A percentile compares a stretch with the other conserved stretches of the same genome.
Evolutionary conservation across 75 land plant genomes (phyloP).

Genomic region (Pinus tabuliformis): DNA sequence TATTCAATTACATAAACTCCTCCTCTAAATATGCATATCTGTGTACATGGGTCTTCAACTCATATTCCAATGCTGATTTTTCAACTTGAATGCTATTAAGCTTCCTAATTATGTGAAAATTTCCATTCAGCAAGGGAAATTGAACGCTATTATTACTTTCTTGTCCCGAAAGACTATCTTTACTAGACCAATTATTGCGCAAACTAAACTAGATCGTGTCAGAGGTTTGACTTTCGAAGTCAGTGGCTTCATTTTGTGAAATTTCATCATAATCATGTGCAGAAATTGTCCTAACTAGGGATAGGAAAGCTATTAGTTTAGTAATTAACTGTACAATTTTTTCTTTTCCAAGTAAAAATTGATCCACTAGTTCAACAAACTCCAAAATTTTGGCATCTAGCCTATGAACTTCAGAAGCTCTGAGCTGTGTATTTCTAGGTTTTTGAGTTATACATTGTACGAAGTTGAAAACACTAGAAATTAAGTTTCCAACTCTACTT

Average conservation of each 20-base stretch:
- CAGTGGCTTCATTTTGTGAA: neutral
- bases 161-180: neutral
- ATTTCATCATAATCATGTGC: neutral
- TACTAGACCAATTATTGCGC: neutral
- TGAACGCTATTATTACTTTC: constrained; percentile 5
- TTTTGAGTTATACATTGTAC: constrained; percentile 2
- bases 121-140: neutral
- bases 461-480: constrained; percentile 10
- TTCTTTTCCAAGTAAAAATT: constrained; percentile 20
- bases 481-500: constrained; percentile 28
- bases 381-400: constrained; percentile 7
- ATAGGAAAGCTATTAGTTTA: constrained; percentile 18
- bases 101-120: constrained; percentile 2
- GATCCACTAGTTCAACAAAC: constrained; percentile 16
- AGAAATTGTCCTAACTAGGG: constrained; percentile 9
- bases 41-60: constrained; percentile 16
- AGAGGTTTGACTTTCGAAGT: neutral
- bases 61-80: constrained; percentile 14
- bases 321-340: constrained; percentile 16
- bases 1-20: constrained; percentile 29
- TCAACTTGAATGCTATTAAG: constrained; percentile 7
- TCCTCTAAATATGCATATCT: constrained; percentile 34
- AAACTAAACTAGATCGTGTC: neutral
- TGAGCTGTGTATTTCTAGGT: neutral
- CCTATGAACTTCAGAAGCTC: neutral